phyloP scores from a whole-genome alignment of 768 basidiomycete species.

The Russula sp. region DNA sequence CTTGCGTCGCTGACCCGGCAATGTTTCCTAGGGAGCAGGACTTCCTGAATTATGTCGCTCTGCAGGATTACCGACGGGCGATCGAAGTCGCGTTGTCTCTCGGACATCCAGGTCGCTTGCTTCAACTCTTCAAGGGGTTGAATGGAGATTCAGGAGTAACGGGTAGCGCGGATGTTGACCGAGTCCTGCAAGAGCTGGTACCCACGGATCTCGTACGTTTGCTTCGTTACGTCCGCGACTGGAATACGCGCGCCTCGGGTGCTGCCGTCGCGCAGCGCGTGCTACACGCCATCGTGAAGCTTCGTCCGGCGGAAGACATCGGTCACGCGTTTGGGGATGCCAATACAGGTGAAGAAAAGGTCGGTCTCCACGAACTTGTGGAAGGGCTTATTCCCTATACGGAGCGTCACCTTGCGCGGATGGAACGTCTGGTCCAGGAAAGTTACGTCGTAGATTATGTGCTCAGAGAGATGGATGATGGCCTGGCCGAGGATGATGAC shows the following conservation, averaged over 20 bases:
- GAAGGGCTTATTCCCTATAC: slow-evolving; percentile 91
- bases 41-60: slow-evolving; percentile 79
- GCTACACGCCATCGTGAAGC: slow-evolving; percentile 73
- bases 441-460: slow-evolving; percentile 93
- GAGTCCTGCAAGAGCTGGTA: slow-evolving; percentile 68
- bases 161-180: slow-evolving; percentile 69
- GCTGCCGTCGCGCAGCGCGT: slow-evolving; percentile 80
- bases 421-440: slow-evolving; percentile 87
- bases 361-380: slow-evolving; percentile 60
- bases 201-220: slow-evolving; percentile 74
- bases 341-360: slow-evolving; percentile 21
- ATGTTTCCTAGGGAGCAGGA: slow-evolving; percentile 78
- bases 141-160: slow-evolving; percentile 41
- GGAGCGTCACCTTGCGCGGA: slow-evolving; percentile 80
- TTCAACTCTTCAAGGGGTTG: slow-evolving; percentile 71
- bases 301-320: slow-evolving; percentile 70
- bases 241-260: slow-evolving; percentile 94
- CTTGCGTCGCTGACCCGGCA: neutral
- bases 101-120: slow-evolving; percentile 85
- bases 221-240: slow-evolving; percentile 75
- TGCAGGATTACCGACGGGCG: slow-evolving; percentile 87
- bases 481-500: slow-evolving; percentile 37
- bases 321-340: slow-evolving; percentile 48
- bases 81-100: slow-evolving; percentile 89
- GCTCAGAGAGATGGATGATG: slow-evolving; percentile 75